These are phyloP conservation scores for Penicillium macrosclerotiorum DNA, from an alignment of 495 filamentous ascomycete genomes.

Conservation along the genomic window DNA sequence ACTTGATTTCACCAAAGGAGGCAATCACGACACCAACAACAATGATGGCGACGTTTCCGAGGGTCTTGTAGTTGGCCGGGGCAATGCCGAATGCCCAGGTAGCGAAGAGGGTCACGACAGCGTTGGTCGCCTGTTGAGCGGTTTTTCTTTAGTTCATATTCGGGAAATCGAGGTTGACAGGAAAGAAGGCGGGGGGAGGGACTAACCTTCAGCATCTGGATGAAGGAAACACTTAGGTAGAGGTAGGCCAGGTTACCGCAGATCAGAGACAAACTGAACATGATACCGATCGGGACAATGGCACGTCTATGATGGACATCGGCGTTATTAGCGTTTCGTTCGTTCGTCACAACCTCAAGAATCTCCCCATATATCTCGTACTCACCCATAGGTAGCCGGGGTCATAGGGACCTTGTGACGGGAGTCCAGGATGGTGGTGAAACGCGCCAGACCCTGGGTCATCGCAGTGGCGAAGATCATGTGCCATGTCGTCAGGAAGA, in stretches of 20 bases:
- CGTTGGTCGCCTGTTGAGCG: conserved; percentile 67
- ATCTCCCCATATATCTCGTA: not conserved
- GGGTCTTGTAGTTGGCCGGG: conserved; percentile 65
- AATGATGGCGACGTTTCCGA: conserved; percentile 80
- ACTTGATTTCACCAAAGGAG: conserved; percentile 85
- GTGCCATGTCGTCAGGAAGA: conserved; percentile 89
- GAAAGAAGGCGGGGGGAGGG: not conserved
- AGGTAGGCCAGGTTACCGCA: conserved; percentile 88
- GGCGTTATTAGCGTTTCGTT: conserved; percentile 2
- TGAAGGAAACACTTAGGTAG: conserved; percentile 85
- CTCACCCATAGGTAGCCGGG: conserved; percentile 69
- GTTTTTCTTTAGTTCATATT: conserved; percentile 1
- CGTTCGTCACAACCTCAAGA: not conserved
- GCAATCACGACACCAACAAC: conserved; percentile 84
- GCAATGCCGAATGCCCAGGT: conserved; percentile 75
- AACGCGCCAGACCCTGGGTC: conserved; percentile 80
- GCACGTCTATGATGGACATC: conserved; percentile 49
- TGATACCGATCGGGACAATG: conserved; percentile 84
- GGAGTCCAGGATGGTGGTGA: conserved; percentile 76
- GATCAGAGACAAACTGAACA: conserved; percentile 88
- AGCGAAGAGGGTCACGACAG: conserved; percentile 79
- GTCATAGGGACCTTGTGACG: conserved; percentile 87
- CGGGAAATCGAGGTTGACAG: too few relatives aligned
- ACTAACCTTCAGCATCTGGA: conserved; percentile 88
- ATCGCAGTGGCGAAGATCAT: conserved; percentile 78